These are phyloP conservation scores for Rhododendron molle DNA, from an alignment of 148 eudicot species.

Conservation along the genomic window DNA sequence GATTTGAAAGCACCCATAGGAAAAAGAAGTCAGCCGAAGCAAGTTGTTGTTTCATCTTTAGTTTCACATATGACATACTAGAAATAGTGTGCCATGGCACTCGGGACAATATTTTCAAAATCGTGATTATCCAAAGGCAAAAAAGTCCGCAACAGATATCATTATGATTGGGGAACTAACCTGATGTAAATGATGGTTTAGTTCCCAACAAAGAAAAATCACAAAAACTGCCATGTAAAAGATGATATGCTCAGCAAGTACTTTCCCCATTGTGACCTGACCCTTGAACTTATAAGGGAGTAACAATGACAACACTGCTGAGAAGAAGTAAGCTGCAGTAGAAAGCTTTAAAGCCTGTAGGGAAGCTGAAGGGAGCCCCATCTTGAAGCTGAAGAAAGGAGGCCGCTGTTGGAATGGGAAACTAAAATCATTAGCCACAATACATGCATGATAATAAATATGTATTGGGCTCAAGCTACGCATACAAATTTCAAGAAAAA, in stretches of 20 bases:
- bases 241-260: slow-evolving; percentile 42
- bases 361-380: slow-evolving; percentile 62
- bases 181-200: slow-evolving; percentile 83
- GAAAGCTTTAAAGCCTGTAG: slow-evolving; percentile 58
- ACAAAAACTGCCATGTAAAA: slow-evolving; percentile 46
- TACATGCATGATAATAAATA: neutral
- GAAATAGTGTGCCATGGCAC: neutral
- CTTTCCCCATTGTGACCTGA: slow-evolving; percentile 30
- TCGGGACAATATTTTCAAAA: neutral
- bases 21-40: neutral
- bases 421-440: slow-evolving; percentile 3
- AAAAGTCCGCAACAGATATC: neutral
- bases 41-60: neutral
- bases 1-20: neutral
- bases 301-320: slow-evolving; percentile 32
- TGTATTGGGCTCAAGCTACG: neutral
- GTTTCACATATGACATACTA: slow-evolving; percentile 1
- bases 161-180: slow-evolving; percentile 30
- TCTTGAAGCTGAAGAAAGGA: slow-evolving; percentile 91
- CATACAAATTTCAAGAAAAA: too few relatives aligned
- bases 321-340: slow-evolving; percentile 41
- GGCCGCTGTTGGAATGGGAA: slow-evolving; percentile 62
- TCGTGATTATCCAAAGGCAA: neutral
- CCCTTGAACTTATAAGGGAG: slow-evolving; percentile 29
- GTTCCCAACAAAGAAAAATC: slow-evolving; percentile 71